A percentile compares a stretch with the other conserved stretches of the same genome.
Conservation (phyloP, 1,139 yeast species). For the Pichia sp. region DNA sequence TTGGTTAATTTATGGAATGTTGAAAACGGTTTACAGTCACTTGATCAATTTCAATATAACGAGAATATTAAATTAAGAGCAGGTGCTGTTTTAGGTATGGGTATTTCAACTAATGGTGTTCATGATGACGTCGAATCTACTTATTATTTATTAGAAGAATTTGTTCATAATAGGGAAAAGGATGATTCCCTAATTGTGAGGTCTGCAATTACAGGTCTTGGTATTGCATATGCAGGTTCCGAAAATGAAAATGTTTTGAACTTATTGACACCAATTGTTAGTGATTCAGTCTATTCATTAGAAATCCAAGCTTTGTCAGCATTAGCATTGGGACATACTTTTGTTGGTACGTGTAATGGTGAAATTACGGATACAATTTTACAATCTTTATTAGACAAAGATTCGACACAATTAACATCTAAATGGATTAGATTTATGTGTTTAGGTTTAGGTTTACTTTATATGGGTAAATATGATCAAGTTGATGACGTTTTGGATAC, state of each 20-base stretch:
- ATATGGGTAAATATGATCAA: constrained; percentile 91
- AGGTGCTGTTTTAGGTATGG: constrained; percentile 95
- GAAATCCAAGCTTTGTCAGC: constrained; percentile 86
- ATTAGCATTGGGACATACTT: constrained; percentile 86
- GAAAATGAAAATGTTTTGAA: constrained; percentile 79
- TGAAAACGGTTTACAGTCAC: constrained; percentile 79
- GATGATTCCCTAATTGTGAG: constrained; percentile 48
- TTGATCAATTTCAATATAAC: constrained; percentile 86
- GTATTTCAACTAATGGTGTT: constrained; percentile 89
- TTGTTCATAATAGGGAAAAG: constrained; percentile 43
- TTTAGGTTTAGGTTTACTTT: constrained; percentile 84
- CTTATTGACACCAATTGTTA: constrained; percentile 74
- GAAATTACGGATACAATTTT: constrained; percentile 87
- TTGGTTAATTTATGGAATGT: constrained; percentile 88
- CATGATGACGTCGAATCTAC: constrained; percentile 97
- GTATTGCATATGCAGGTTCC: constrained; percentile 94
- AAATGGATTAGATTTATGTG: constrained; percentile 90
- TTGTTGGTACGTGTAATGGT: constrained; percentile 94
- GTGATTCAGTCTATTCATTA: constrained; percentile 69
- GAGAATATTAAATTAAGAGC: constrained; percentile 86
- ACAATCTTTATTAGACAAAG: constrained; percentile 86
- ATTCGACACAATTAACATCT: constrained; percentile 65
- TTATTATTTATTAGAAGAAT: constrained; percentile 76
- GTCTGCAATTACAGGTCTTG: constrained; percentile 85
- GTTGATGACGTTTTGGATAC: constrained; percentile 95